Percentiles rank a stretch among this genome's conserved stretches.
Evolutionary conservation across 2,329 filamentous ascomycete species (phyloP).

Genomic region (Cryphonectria radicalis): DNA sequence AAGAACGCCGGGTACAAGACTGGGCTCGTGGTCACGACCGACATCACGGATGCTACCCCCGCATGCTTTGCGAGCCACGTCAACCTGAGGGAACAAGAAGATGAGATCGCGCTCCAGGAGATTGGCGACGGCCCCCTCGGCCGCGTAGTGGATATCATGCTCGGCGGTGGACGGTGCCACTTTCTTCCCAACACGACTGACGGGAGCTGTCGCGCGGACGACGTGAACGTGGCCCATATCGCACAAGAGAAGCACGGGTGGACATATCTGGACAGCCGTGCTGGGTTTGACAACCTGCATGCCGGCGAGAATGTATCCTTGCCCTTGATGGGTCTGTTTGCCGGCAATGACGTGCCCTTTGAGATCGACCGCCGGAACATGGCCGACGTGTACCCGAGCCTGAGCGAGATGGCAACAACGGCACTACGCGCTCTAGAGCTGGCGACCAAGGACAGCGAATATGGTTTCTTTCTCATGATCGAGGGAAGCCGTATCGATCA

Average conservation of each 20-base stretch:
- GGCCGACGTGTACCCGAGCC: conserved; percentile 79
- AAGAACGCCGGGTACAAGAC: conserved; percentile 91
- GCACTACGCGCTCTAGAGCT: conserved; percentile 79
- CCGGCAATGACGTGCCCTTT: conserved; percentile 81
- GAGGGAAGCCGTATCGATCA: conserved; percentile 97
- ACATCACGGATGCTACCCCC: conserved; percentile 93
- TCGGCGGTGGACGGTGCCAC: conserved; percentile 91
- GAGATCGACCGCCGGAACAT: conserved; percentile 87
- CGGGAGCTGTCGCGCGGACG: conserved; percentile 82
- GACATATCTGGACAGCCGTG: conserved; percentile 73
- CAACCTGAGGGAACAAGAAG: conserved; percentile 77
- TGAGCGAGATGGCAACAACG: conserved; percentile 88
- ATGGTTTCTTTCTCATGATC: conserved; percentile 99
- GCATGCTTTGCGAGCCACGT: conserved; percentile 94
- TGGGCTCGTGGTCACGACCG: conserved; percentile 91
- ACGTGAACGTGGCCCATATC: conserved; percentile 72
- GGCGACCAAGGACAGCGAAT: conserved; percentile 80
- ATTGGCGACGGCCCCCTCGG: conserved; percentile 86
- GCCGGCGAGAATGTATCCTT: conserved; percentile 71
- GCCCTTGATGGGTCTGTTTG: conserved; percentile 86
- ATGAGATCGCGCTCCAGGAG: conserved; percentile 91
- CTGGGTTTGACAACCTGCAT: conserved; percentile 75
- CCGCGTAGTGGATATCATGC: conserved; percentile 85
- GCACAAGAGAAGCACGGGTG: conserved; percentile 79
- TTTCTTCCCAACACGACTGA: conserved; percentile 82